Base-by-base conservation (phyloP, 371 early-diverging fungal genomes). In the Zopfochytrium polystomum region DNA sequence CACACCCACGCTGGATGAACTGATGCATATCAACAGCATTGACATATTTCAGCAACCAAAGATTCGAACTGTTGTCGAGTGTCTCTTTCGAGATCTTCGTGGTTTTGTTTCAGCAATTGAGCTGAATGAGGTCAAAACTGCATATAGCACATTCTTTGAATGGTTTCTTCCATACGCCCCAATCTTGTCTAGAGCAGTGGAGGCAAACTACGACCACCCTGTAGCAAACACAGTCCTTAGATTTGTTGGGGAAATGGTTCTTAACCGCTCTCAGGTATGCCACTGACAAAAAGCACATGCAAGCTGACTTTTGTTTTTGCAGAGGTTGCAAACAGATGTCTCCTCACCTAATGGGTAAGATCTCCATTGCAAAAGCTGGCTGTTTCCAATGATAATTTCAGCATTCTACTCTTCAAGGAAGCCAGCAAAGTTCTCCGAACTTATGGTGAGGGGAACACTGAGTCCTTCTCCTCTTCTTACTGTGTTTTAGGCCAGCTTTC, bases 381-480 rank as follows among this genome's bases (percentile, higher is more conserved):
- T 13, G 35, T 56, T 11, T 58, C 11, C 33, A 2, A 15, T 29
- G 54, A 32, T 27, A 42, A 11, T 13, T 35, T 6, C 18, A 71
- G 93, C 23, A 90, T 95, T 33, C 73, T 95, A 29, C 76, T 93
- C n/a, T 95, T 95, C 73, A 82, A 90, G 38, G 88, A 93, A 70
- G 86, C 90, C 1, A 90, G 91, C 68, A 81, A 81, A 57, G 79
- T 85, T 13, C 44, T 77, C 22, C 63, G 68, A 18, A 74, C 75
- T 1, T 82, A 75, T 53, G 83, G 81, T 58, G 60, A 56, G 27
- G 62, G 30, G 50, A 48, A 22, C 20, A 2, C 29, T 11, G n/a
- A 18, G 9, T 33, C 6, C 1, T 9, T 5, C 38, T 18, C 7
- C n/a, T 42, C 15, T n/a, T 30, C 46, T 68, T 7, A 66, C 43